These are phyloP conservation scores for Cetradonia linearis DNA, from an alignment of 495 filamentous ascomycete genomes.

Conservation along the genomic window DNA sequence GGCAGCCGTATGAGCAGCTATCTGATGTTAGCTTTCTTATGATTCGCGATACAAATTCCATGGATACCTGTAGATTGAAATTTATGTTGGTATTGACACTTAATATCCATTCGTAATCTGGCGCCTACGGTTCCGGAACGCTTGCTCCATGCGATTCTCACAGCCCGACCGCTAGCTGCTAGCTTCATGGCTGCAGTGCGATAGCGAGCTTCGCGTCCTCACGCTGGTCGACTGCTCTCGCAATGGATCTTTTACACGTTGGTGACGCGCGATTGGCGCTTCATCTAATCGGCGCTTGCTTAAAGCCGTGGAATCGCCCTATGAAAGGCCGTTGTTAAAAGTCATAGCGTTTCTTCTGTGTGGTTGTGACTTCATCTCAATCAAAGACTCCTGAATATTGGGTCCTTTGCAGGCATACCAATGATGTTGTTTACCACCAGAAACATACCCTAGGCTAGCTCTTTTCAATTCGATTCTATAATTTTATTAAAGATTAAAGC, in stretches of 20 bases:
- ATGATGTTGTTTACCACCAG: not conserved
- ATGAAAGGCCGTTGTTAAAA: not conserved
- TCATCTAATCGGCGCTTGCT: not conserved
- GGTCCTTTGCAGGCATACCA: not conserved
- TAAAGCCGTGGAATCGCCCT: not conserved
- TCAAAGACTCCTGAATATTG: not conserved
- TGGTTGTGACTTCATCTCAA: not conserved
- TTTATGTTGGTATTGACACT: conserved; percentile 3
- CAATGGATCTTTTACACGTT: not conserved
- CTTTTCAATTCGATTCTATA: not conserved
- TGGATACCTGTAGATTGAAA: conserved; percentile 19
- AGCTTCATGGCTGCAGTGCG: conserved; percentile 37
- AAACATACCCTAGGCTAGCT: not conserved
- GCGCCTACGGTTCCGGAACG: conserved; percentile 9
- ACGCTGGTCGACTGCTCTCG: not conserved
- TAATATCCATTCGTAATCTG: not conserved
- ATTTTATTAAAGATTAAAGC: not conserved
- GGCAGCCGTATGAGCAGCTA: conserved; percentile 16
- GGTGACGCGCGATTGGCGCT: not conserved
- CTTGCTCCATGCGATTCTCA: conserved; percentile 30
- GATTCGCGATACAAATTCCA: not conserved
- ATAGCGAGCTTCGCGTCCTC: not conserved
- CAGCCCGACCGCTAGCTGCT: conserved; percentile 37
- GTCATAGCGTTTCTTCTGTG: not conserved
- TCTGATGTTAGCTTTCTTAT: conserved; percentile 2